phyloP scores from a whole-genome alignment of 495 filamentous ascomycete genomes.

The Niebla homalea region DNA sequence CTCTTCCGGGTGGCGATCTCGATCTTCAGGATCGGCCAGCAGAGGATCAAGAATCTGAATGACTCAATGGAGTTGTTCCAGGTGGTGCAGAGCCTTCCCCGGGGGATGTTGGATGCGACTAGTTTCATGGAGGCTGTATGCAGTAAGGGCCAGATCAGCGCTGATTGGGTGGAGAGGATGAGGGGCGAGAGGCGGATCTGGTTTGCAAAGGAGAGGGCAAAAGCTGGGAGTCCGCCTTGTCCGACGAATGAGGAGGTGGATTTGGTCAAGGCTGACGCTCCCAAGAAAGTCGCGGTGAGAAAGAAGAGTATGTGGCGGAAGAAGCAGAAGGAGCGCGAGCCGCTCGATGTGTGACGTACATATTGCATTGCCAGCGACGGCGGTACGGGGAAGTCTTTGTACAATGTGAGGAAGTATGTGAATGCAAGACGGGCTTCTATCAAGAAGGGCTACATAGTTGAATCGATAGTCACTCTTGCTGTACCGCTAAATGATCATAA shows the following conservation, averaged over 20 bases:
- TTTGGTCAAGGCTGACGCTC: constrained; percentile 2
- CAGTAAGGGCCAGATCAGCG: constrained; percentile 10
- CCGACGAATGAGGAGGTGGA: not conserved
- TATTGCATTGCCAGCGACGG: not conserved
- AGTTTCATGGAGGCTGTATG: constrained; percentile 48
- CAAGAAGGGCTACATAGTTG: not conserved
- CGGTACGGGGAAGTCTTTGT: not conserved
- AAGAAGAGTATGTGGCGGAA: constrained; percentile 3
- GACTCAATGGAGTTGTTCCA: constrained; percentile 97
- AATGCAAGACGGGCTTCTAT: not conserved
- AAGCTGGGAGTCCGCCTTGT: not conserved
- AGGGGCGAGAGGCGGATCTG: constrained; percentile 9
- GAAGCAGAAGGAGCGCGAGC: not conserved
- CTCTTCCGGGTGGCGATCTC: constrained; percentile 88
- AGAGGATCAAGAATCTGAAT: constrained; percentile 60
- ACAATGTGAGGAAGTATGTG: constrained; percentile 3
- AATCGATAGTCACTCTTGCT: too few relatives aligned
- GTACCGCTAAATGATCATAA: too few relatives aligned
- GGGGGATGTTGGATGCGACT: constrained; percentile 69
- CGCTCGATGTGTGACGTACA: constrained; percentile 2
- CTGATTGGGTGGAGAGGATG: constrained; percentile 14
- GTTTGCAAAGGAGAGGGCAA: constrained; percentile 13
- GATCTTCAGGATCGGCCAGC: constrained; percentile 83
- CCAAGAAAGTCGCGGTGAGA: not conserved
- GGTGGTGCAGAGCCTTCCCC: constrained; percentile 81